Conservation (phyloP, 2,329 filamentous ascomycete genomes). For the Thelonectria blattea region DNA sequence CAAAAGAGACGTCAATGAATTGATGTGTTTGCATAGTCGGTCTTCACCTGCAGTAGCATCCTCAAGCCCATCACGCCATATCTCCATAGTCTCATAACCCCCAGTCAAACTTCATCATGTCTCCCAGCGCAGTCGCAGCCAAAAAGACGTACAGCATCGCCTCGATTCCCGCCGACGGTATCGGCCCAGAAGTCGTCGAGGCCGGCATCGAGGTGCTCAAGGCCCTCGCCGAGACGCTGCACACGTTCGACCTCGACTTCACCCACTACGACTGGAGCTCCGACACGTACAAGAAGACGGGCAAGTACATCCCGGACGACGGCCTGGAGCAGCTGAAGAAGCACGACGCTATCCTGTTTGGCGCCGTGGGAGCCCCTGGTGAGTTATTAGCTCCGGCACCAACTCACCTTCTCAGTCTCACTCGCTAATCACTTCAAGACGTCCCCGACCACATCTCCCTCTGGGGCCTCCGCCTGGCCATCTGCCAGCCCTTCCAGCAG, state of each 20-base stretch:
- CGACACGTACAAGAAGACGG: slow-evolving; percentile 68
- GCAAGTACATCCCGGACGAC: slow-evolving; percentile 56
- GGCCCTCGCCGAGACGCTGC: slow-evolving; percentile 55
- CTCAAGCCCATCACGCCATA: not conserved
- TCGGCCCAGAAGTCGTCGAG: slow-evolving; percentile 67
- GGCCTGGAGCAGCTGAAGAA: slow-evolving; percentile 43
- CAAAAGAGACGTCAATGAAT: slow-evolving; percentile 23
- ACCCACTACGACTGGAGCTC: slow-evolving; percentile 71
- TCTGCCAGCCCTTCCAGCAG: slow-evolving; percentile 68
- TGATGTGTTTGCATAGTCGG: slow-evolving; percentile 6
- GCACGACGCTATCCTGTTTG: slow-evolving; percentile 67
- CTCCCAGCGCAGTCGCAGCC: slow-evolving; percentile 28
- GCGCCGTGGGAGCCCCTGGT: slow-evolving; percentile 66
- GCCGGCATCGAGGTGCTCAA: slow-evolving; percentile 67
- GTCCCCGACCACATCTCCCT: slow-evolving; percentile 71
- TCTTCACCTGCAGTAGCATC: slow-evolving; percentile 3
- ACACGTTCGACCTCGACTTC: slow-evolving; percentile 67
- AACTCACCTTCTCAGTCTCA: too few species aligned
- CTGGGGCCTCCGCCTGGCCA: slow-evolving; percentile 68
- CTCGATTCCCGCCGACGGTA: slow-evolving; percentile 68
- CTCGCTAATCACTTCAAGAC: slow-evolving; percentile 41
- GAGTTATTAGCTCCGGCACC: too few species aligned
- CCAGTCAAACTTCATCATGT: slow-evolving; percentile 27
- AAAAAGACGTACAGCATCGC: slow-evolving; percentile 57
- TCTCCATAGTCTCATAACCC: not conserved